Base-by-base conservation (phyloP, 2,329 filamentous ascomycete species). In the Xylariaceae sp. region DNA sequence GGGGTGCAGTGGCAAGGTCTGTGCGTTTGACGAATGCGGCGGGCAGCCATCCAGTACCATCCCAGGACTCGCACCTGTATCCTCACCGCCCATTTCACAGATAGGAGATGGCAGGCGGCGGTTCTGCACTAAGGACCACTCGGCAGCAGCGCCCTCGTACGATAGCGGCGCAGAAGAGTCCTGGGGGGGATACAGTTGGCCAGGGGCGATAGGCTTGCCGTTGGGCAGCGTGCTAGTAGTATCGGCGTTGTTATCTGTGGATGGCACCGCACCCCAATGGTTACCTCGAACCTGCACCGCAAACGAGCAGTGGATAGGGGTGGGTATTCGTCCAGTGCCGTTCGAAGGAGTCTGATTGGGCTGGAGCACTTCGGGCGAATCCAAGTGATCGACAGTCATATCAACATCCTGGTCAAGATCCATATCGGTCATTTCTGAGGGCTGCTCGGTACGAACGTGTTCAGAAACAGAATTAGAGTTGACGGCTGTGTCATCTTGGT, bases 101-200 rank as follows among this genome's bases (percentile, higher is more conserved):
- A 83, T 83, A n/a, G 80, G 80, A 3, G 80, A 83, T 2, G 80
- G 80, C 1, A 83, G 70, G 12, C 78, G 75, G 30, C 79, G 73
- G 57, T 76, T 80, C 58, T 81, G 77, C 11, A 77, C 70, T 56
- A 76, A 70, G 45, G 74, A 75, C 80, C 80, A 84, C 53, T 80
- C 76, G 6, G 68, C 68, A 7, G 68, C 63, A 52, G 69, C 70
- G 30, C 19, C 19, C 19, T 73, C 72, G 59, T 80, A 71, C 1
- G 73, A 78, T 30, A 77, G 74, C n/a, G 79, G 79, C 3, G 80
- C 69, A 27, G 71, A 73, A 12, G 74, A 70, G 53, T 77, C 72
- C 12, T 72, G 69, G 31, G 62, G 56, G 2, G 67, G 63, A 58
- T 76, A 71, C 30, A 68, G 69, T 3, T 69, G 66, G 32, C 57